These are phyloP conservation scores for Sclerotinia spermophila DNA, from an alignment of 2,329 filamentous ascomycete genomes.

Conservation along the genomic window DNA sequence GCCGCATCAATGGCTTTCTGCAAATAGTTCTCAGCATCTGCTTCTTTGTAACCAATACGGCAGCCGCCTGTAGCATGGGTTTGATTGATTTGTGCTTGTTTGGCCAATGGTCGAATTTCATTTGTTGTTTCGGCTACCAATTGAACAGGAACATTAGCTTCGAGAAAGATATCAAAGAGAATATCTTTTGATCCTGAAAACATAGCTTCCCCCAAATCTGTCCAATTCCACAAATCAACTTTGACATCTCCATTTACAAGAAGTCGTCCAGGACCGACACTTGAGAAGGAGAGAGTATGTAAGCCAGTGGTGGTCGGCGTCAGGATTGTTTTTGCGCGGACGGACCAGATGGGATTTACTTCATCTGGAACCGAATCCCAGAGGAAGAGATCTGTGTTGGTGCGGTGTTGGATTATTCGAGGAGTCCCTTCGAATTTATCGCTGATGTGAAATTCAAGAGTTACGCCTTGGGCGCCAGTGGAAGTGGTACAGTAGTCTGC, in stretches of 20 bases:
- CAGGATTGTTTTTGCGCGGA: constrained; percentile 49
- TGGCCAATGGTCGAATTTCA: constrained; percentile 58
- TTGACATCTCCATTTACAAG: constrained; percentile 57
- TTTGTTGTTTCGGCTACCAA: constrained; percentile 64
- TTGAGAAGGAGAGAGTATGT: constrained; percentile 66
- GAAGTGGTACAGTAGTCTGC: constrained; percentile 55
- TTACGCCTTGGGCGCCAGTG: constrained; percentile 57
- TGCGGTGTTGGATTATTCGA: constrained; percentile 54
- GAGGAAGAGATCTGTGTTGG: constrained; percentile 64
- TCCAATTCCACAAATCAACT: constrained; percentile 67
- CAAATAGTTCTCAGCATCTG: constrained; percentile 57
- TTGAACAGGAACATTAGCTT: constrained; percentile 56
- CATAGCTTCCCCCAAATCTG: constrained; percentile 66
- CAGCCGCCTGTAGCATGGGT: constrained; percentile 68
- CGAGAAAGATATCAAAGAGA: constrained; percentile 56
- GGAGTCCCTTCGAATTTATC: constrained; percentile 59
- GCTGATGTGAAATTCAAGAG: constrained; percentile 61
- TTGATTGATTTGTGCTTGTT: constrained; percentile 51
- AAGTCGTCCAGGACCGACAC: constrained; percentile 60
- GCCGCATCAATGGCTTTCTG: constrained; percentile 62
- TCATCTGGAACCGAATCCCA: constrained; percentile 66
- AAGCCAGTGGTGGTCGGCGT: constrained; percentile 56
- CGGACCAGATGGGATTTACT: constrained; percentile 59
- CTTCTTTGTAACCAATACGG: constrained; percentile 67
- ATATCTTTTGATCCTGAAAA: constrained; percentile 65